Base-by-base conservation (phyloP, 1,284 basidiomycete genomes). In the Somion occarium region DNA sequence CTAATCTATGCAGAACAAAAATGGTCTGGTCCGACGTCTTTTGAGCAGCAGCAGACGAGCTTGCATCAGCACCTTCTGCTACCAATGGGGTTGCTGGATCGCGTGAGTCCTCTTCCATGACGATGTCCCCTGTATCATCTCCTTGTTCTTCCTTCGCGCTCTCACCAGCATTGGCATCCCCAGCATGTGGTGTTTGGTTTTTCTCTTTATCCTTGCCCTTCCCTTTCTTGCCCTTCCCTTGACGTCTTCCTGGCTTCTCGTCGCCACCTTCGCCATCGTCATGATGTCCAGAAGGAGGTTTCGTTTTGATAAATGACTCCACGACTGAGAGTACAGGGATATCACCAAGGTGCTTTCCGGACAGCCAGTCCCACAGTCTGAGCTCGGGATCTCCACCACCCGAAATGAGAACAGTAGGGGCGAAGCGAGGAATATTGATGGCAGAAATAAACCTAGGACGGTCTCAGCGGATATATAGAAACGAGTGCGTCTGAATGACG, bases 381-480 rank as follows among this genome's bases (percentile, higher is more conserved):
- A 97, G 67, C 45, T 76, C 70, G 0, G 79, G 72, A 61, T 96
- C 93, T 0, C 93, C 94, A n/a, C 94, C 94, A 1, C 88, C 94
- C 0, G 91, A 92, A 3, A 96, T 71, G 26, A 97, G 71, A 1
- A 69, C 59, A 0, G 69, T 61, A 1, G 78, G 78, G 3, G 74
- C 68, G 42, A 71, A 79, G 0, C 62, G 39, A 0, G 85, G 86
- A 25, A 91, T 76, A 59, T 89, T 84, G 15, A 96, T 73, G 0
- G 90, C 82, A 2, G 91, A 91, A 25, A 95, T 81, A 57, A 88
- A 94, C 66, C 92, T 94, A 57, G 1, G 5, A 2, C 20, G 13
- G n/a, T 12, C 43, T 34, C 30, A 9, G 18, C 12, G 18, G 34
- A 18, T 9, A 25, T 49, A 34, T 34, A 34, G 7, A 7, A 34